Evolutionary conservation across 441 rosid species (phyloP), one percentile per base, ranked within the genome.

Genomic region (Melastoma candidum): DNA sequence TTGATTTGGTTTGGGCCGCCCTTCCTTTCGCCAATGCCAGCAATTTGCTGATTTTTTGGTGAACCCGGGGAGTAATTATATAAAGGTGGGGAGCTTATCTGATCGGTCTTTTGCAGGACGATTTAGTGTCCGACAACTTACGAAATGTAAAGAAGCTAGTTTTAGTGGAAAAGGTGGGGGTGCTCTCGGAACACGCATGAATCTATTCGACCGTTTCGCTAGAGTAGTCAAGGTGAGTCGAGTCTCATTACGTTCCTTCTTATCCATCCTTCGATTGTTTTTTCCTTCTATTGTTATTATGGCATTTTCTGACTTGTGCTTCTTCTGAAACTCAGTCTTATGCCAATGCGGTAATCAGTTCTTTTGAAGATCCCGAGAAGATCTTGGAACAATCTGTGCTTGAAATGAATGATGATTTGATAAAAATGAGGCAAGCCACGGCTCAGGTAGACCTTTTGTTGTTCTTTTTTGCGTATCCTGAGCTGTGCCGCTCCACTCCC

Each of bases 381-480:
- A 83, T 93, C 51, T 76, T 94, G 57, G 99, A 94, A 58, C 97
- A 94, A 67, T 65, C 97, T 11, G 96, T 89, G 44, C 81, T 94
- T 70, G 99, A 94, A 74, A 94, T 94, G 99, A 94, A 84, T 61
- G 88, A 79, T 71, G 99, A 94, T 79, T 75, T 94, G 87, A 74
- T 79, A 44, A 94, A 94, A 77, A 89, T 94, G 99, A 90, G 96
- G 50, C 99, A 94, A 63, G 97, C 99, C 46, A 83, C 97, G 49
- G 97, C 99, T 57, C 99, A 94, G 74, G 97, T 93, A 66, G 65
- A 75, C 47, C 52, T 14, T 62, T 17, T 17, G 22, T 36, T 39
- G 36, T 53, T 47, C 44, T 59, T 47, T n/a, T 53, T 25, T 53
- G 29, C 1, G 49, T 9, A 27, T 45, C 55, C 29, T 22, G 9